Conservation (phyloP, 2,329 filamentous ascomycete species). For the Chaetomiaceae sp. region DNA sequence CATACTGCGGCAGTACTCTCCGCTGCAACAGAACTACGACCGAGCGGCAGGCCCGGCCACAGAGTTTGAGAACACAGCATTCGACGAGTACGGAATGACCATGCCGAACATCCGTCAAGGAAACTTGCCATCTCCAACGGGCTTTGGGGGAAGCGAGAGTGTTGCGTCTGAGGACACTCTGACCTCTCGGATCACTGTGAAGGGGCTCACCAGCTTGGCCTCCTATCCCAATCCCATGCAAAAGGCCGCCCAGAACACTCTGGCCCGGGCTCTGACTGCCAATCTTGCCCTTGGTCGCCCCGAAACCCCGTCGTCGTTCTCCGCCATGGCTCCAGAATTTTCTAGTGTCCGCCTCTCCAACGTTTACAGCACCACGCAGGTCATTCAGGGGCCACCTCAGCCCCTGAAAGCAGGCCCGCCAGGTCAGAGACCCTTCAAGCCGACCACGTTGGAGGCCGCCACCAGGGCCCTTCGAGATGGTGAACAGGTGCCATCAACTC, state of each 20-base stretch:
- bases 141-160: conserved; percentile 26
- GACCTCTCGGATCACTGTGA: conserved; percentile 37
- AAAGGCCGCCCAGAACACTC: conserved; percentile 44
- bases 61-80: conserved; percentile 6
- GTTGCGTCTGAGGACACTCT: conserved; percentile 29
- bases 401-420: conserved; percentile 52
- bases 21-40: conserved; percentile 51
- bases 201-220: conserved; percentile 49
- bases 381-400: conserved; percentile 40
- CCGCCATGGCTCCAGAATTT: conserved; percentile 11
- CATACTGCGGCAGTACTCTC: conserved; percentile 40
- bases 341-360: conserved; percentile 12
- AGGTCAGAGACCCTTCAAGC: conserved; percentile 46
- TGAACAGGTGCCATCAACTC: neutral
- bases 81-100: conserved; percentile 13
- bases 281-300: conserved; percentile 20
- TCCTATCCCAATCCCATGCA: conserved; percentile 54
- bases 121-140: conserved; percentile 23
- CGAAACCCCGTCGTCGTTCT: conserved; percentile 16
- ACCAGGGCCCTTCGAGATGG: conserved; percentile 31
- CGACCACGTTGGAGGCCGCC: conserved; percentile 39
- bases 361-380: conserved; percentile 15
- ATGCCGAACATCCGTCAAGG: conserved; percentile 28
- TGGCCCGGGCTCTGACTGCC: conserved; percentile 28
- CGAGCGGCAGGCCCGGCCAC: conserved; percentile 41